A percentile compares a stretch with the other conserved stretches of the same genome.
Evolutionary conservation across 306 rosid genomes (phyloP).

Genomic region (Sphenostylis stenocarpa): DNA sequence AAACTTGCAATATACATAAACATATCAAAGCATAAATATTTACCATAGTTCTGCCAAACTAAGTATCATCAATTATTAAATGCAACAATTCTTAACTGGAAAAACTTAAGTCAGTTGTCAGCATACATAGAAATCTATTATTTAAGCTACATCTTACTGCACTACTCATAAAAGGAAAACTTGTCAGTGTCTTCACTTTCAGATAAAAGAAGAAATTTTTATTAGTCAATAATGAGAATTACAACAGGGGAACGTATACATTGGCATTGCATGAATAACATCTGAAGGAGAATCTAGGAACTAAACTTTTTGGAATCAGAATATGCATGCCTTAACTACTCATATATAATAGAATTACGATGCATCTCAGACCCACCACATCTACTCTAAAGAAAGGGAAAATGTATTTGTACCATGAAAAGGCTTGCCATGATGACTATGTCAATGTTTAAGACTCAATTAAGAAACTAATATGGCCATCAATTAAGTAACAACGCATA

Average conservation of each 20-base stretch:
- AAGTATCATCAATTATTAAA: not conserved
- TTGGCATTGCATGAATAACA: not conserved
- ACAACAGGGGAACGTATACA: not conserved
- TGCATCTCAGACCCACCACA: not conserved
- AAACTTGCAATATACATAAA: not conserved
- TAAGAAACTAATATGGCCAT: slow-evolving; percentile 8
- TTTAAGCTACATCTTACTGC: not conserved
- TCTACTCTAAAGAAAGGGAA: not conserved
- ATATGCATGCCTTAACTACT: slow-evolving; percentile 3
- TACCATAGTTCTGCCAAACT: not conserved
- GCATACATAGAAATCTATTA: not conserved
- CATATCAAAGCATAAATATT: slow-evolving; percentile 19
- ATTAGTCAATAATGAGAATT: not conserved
- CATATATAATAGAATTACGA: not conserved
- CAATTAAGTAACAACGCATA: slow-evolving; percentile 8
- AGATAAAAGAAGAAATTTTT: not conserved
- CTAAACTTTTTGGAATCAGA: slow-evolving; percentile 18
- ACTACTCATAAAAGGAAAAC: not conserved
- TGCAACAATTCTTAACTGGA: slow-evolving; percentile 6
- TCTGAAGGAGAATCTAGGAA: slow-evolving; percentile 25
- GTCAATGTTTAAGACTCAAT: not conserved
- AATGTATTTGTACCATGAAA: slow-evolving; percentile 11
- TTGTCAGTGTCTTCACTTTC: not conserved
- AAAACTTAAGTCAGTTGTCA: not conserved
- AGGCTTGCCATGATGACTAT: not conserved